Base-by-base conservation (phyloP, 2,329 filamentous ascomycete species). In the Verticillium albo-atrum region DNA sequence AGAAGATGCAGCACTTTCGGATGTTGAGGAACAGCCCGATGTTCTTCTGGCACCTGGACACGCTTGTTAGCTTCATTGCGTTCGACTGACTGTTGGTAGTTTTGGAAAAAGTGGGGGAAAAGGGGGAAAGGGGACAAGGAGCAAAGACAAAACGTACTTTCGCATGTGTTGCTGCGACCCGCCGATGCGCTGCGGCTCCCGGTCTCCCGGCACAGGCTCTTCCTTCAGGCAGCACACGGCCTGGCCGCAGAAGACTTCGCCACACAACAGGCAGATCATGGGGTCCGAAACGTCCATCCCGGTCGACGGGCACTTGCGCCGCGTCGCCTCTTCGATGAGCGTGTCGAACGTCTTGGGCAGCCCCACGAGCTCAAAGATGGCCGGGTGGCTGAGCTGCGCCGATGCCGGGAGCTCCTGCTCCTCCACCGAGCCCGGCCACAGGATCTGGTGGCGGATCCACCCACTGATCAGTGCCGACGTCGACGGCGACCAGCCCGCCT, bases 21-120 rank as follows among this genome's bases (percentile, higher is more conserved):
- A 99, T 94, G 73, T 96, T 97, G 73, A 99, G 89, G 77, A 96
- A 98, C 34, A 97, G 79, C n/a, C 95, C 95, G 54, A 96, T 87
- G 67, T 92, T 92, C 63, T 88, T 86, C 70, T 95, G 92, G 73
- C 94, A 98, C 68, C 91, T 96, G 64, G 57, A 26, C 47, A 15
- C 28, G 58, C 73, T 66, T 72, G 68, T 61, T 58, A 64, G 57
- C 15, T 15, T 12, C 25, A 20, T n/a, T 15, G n/a, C 25, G 30
- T n/a, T 37, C 28, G 23, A 34, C n/a, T 7, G 20, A 50, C n/a
- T n/a, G n/a, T n/a, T n/a, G n/a, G n/a, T n/a, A n/a, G n/a, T n/a
- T n/a, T n/a, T n/a, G n/a, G n/a, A n/a, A n/a, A n/a, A n/a, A n/a
- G n/a, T n/a, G n/a, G 35, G 15, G 35, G 47, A 51, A 51, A 20